Evolutionary conservation across 345 rosid species (phyloP), one percentile per base, ranked within the genome.

Genomic region (Aquilaria yunnanensis): DNA sequence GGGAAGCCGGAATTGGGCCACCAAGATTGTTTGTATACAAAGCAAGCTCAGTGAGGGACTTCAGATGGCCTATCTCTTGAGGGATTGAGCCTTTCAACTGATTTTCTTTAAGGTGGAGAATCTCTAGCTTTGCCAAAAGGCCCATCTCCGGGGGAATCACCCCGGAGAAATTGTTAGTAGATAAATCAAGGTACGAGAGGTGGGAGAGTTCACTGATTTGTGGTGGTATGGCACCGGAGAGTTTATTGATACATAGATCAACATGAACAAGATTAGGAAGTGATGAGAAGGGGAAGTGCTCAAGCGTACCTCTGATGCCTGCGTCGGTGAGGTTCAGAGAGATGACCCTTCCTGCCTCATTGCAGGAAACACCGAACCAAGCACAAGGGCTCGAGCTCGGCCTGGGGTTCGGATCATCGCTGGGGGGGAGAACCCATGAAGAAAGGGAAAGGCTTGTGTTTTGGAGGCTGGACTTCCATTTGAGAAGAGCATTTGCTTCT

Each of bases 131-230:
- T 9, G 73, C 64, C 9, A 70, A 48, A 41, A 45, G 48, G 3
- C 67, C 41, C 11, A 81, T 60, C 2, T 41, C 46, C 43, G 5
- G 43, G 43, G 43, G 43, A 5, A 37, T 37, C 0, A 14, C 41
- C 0, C 65, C 67, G 0, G 23, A 68, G 7, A 82, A 29, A 53
- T 55, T 49, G 31, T 82, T 82, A 0, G 58, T 70, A 37, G 80
- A 82, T 6, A 82, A 74, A 67, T 82, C 74, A 5, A 82, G 72
- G 5, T 3, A 43, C 5, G 14, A 48, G 3, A 83, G 54, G 56
- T 47, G 49, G 53, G 8, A 10, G 29, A 80, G 48, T 5, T 34
- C 59, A 52, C 75, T 75, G 4, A 77, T 9, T n/a, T 69, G 48
- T n/a, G 45, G 13, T 4, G 81, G 79, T 11, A 72, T 64, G 32